phyloP scores from a whole-genome alignment of 2,329 filamentous ascomycete genomes.

The Exophiala sp. region DNA sequence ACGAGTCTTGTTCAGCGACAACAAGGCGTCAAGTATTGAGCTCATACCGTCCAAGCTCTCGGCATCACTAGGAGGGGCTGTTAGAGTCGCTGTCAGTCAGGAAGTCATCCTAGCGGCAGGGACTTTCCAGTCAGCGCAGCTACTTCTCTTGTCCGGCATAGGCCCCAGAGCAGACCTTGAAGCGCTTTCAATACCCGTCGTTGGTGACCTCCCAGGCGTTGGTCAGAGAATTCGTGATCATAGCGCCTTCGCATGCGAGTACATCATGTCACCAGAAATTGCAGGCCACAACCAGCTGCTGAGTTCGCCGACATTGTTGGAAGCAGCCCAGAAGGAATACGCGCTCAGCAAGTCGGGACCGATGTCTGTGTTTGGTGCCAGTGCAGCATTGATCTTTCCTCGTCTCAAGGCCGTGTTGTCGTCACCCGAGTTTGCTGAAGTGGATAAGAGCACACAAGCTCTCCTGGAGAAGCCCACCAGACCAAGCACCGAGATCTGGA shows the following conservation, averaged over 20 bases:
- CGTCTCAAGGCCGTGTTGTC: neutral
- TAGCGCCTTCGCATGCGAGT: constrained; percentile 1
- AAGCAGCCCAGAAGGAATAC: neutral
- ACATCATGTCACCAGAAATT: neutral
- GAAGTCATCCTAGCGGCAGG: constrained; percentile 50
- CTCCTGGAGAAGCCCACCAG: neutral
- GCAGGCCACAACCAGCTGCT: neutral
- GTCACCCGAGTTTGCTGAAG: neutral
- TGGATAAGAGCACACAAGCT: neutral
- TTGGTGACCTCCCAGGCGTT: constrained; percentile 58
- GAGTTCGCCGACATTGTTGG: neutral
- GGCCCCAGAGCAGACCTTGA: constrained; percentile 54
- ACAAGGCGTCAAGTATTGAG: neutral
- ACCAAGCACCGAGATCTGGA: neutral
- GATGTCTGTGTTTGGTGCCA: neutral
- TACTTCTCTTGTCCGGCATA: constrained; percentile 62
- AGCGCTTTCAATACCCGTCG: constrained; percentile 50
- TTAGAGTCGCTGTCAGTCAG: constrained; percentile 34
- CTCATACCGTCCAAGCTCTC: neutral
- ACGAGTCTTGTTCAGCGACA: neutral
- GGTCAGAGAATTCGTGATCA: constrained; percentile 62
- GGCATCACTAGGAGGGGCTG: neutral
- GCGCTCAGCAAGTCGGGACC: neutral
- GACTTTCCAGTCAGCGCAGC: constrained; percentile 61
- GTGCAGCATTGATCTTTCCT: neutral